Evolutionary conservation across 768 basidiomycete genomes (phyloP).

Genomic region (Lenzites betulinus): DNA sequence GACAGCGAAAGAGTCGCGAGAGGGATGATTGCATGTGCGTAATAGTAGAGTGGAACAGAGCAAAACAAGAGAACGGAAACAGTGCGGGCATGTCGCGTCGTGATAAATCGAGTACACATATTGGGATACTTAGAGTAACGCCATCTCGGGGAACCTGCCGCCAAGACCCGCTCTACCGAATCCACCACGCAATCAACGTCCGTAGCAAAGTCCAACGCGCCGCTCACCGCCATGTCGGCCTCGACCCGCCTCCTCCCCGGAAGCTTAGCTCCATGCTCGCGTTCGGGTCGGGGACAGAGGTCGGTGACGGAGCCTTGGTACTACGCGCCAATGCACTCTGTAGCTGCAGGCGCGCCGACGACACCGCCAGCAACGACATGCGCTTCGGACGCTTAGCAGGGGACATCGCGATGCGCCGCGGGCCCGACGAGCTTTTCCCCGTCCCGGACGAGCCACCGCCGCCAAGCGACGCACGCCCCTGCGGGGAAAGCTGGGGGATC

Average conservation of each 20-base stretch:
- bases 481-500: conserved; percentile 69
- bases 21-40: not conserved
- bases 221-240: conserved; percentile 61
- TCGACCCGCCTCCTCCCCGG: conserved; percentile 37
- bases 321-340: conserved; percentile 26
- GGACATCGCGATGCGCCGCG: conserved; percentile 51
- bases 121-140: not conserved
- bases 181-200: not conserved
- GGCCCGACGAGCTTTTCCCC: conserved; percentile 24
- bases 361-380: conserved; percentile 49
- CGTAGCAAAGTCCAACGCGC: not conserved
- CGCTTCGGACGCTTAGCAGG: conserved; percentile 64
- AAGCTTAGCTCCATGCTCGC: conserved; percentile 51
- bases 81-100: conserved; percentile 19
- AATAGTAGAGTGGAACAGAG: conserved; percentile 9
- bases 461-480: conserved; percentile 38
- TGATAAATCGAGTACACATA: conserved; percentile 19
- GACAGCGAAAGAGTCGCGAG: not conserved
- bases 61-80: conserved; percentile 18
- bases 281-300: conserved; percentile 41
- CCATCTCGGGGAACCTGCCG: conserved; percentile 10
- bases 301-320: too few species aligned
- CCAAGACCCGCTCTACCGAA: conserved; percentile 2
- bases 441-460: conserved; percentile 23
- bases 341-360: conserved; percentile 33